Base-by-base conservation (phyloP, 768 basidiomycete species). In the Lyophyllum semitale region DNA sequence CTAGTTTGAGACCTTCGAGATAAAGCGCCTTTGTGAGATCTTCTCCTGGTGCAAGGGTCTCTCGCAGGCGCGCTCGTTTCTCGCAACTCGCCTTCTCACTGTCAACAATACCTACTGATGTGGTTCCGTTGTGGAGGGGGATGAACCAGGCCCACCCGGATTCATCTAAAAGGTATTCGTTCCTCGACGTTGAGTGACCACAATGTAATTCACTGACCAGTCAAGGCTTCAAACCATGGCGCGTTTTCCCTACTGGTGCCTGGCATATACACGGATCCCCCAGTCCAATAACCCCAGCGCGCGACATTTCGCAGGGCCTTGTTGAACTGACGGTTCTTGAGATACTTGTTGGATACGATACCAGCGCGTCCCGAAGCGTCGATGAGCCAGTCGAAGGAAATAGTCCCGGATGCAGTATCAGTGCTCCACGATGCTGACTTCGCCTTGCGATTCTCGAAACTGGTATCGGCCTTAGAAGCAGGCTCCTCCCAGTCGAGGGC, bases 211-310 rank as follows among this genome's bases (percentile, higher is more conserved):
- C n/a, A n/a, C 75, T 45, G 48, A 77, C 85, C 84, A 58, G 73
- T 74, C 29, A 87, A 62, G 1, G 84, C 81, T 61, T 86, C 85
- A 51, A 82, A 77, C 73, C 73, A 78, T 12, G 79, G 74, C 1
- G 82, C 72, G 33, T 78, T 77, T 56, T 78, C 75, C 20, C 78
- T 70, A 15, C 55, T 47, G 0, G 77, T 77, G 12, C 74, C 76
- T n/a, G 58, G 51, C 1, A 67, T 71, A 58, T 82, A 87, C 51
- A 67, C 73, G 2, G 71, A 72, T 8, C 74, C 71, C 2, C 76
- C 81, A 25, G 62, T 73, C 85, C 85, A 89, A 59, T 89, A 89
- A 1, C 83, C 85, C 87, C 87, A 89, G 18, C 78, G 69, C 1
- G 87, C 87, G 15, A 87, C 73, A 56, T 87, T 88, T 55, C 73